These are phyloP conservation scores for Solanum appendiculatum DNA, from an alignment of 257 asterid genomes.

Conservation along the genomic window DNA sequence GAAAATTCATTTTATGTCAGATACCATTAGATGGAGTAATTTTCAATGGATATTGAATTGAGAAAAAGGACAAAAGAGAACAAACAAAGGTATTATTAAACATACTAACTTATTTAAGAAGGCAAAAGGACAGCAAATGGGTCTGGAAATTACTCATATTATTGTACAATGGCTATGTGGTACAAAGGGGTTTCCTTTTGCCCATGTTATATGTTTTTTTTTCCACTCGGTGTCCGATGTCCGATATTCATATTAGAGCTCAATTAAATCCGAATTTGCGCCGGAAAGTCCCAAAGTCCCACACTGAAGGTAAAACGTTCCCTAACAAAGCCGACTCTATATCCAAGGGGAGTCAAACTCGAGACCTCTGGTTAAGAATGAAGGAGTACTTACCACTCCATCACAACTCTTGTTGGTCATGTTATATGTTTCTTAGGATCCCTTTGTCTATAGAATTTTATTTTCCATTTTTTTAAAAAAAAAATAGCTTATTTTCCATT, in stretches of 20 bases:
- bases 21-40: not conserved
- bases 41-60: not conserved
- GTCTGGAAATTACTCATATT: not conserved
- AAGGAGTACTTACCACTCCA: too few relatives aligned
- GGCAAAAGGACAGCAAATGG: not conserved
- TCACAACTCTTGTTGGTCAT: too few relatives aligned
- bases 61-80: not conserved
- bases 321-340: too few relatives aligned
- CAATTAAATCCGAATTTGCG: too few relatives aligned
- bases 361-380: too few relatives aligned
- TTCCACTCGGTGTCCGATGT: too few relatives aligned
- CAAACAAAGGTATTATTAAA: not conserved
- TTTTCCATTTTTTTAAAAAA: not conserved
- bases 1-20: not conserved
- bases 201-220: not conserved
- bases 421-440: not conserved
- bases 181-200: not conserved
- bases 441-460: not conserved
- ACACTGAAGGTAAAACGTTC: too few relatives aligned
- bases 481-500: not conserved
- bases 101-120: not conserved
- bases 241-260: too few relatives aligned
- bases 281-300: too few relatives aligned
- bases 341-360: too few relatives aligned
- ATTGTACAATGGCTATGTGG: not conserved